These are phyloP conservation scores for Cephaloascus albidus DNA, from an alignment of 805 yeast species.

Conservation along the genomic window DNA sequence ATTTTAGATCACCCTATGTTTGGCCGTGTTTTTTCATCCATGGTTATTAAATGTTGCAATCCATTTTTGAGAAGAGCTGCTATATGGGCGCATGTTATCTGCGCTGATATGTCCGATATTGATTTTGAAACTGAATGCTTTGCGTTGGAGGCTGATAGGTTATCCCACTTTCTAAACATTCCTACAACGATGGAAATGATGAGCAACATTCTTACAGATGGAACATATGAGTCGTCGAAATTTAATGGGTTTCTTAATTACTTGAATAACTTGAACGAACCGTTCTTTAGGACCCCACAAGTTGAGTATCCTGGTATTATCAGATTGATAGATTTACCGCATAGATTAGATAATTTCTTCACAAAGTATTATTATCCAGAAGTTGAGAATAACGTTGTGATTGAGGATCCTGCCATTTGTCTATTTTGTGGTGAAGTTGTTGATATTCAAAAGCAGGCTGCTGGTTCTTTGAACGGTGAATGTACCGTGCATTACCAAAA, in stretches of 20 bases:
- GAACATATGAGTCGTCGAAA: neutral
- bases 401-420: constrained; percentile 78
- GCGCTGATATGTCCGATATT: constrained; percentile 33
- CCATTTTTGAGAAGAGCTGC: constrained; percentile 61
- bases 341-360: constrained; percentile 58
- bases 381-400: constrained; percentile 27
- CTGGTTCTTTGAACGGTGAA: constrained; percentile 56
- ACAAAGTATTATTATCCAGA: constrained; percentile 44
- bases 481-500: constrained; percentile 64
- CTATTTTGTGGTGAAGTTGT: constrained; percentile 68
- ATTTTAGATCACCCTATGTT: constrained; percentile 12
- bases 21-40: constrained; percentile 35
- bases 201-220: constrained; percentile 7
- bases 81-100: constrained; percentile 42
- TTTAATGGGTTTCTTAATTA: neutral
- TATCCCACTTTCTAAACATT: constrained; percentile 40
- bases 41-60: constrained; percentile 46
- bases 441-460: constrained; percentile 53
- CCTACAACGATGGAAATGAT: constrained; percentile 22
- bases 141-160: constrained; percentile 41
- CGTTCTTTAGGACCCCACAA: neutral
- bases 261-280: neutral
- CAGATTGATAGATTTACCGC: constrained; percentile 56
- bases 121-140: constrained; percentile 13
- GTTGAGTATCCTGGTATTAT: constrained; percentile 60